Percentiles rank a stretch among this genome's conserved stretches.
phyloP scores from a whole-genome alignment of 257 asterid genomes.

The Mitragyna speciosa region DNA sequence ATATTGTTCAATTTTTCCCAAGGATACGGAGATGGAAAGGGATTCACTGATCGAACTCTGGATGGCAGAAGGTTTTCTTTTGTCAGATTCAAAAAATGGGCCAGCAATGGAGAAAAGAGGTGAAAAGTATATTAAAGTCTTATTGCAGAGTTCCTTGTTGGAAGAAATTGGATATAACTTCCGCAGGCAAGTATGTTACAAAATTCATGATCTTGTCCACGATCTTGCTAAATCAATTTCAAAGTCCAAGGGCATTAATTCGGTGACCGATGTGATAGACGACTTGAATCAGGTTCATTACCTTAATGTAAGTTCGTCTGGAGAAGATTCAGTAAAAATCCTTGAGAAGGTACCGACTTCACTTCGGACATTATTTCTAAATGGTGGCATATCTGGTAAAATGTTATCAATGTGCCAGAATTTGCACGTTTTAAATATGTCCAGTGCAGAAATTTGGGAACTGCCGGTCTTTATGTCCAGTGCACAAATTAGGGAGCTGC shows the following conservation, averaged over 20 bases:
- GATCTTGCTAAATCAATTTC: constrained; percentile 29
- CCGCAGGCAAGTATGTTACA: not conserved
- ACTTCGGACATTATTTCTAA: not conserved
- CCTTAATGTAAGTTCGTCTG: not conserved
- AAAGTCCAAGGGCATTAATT: not conserved
- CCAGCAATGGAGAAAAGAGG: no score
- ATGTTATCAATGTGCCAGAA: not conserved
- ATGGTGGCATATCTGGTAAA: not conserved
- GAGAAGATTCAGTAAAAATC: not conserved
- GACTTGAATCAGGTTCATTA: not conserved
- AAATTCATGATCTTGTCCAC: constrained; percentile 40
- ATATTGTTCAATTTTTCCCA: no score
- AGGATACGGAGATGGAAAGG: no score
- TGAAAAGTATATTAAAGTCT: no score
- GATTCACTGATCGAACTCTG: no score
- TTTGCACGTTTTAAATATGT: constrained; percentile 6
- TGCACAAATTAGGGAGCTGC: not conserved
- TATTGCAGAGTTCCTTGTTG: no score
- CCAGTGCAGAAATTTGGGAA: not conserved
- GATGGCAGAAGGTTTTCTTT: no score
- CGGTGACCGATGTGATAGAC: no score
- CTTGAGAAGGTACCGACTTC: not conserved
- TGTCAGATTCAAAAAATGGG: no score
- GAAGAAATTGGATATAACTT: no score
- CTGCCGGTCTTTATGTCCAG: not conserved